Base-by-base conservation (phyloP, 306 rosid genomes). In the Malus fusca region DNA sequence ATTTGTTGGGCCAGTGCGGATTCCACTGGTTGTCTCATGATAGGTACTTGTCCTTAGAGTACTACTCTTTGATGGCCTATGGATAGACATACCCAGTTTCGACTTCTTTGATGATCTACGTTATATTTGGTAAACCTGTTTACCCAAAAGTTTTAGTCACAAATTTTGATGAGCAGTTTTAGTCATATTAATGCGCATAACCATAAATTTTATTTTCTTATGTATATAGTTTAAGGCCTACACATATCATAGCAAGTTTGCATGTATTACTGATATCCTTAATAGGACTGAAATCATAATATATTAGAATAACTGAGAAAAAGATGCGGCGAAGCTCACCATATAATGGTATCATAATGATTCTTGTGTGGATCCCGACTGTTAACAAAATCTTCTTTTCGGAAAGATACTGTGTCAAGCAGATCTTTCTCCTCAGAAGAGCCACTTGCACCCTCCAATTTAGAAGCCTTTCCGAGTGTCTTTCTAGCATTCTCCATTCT, bases 331-430 rank as follows among this genome's bases (percentile, higher is more conserved):
- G 59, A 42, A 78, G 81, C 90, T 77, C 67, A 83, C 99, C 99
- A 95, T 48, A 90, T 84, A 76, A 95, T 88, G 42, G 99, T 88
- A 80, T 92, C 97, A 81, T 89, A 95, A 19, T 75, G 76, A 81
- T 83, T 85, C 62, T 86, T 92, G 0, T 71, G 86, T 71, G 88
- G 83, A 68, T 76, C 80, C 35, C 33, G 81, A 77, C 76, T 82
- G 43, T 72, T 84, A 77, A 95, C 90, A 86, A 92, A 88, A 84
- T 92, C 91, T 77, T 90, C 91, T 25, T 82, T 85, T 83, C 53
- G 79, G 78, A 95, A 95, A 48, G 97, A 92, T 72, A 95, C 91
- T 62, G 83, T 62, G 28, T 48, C 74, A 56, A 2, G 52, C 40
- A 95, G 93, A 82, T 85, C 80, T 61, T 46, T 74, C 75, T 80